Base-by-base conservation (phyloP, 768 basidiomycete species). In the Amanita pallidorosea region DNA sequence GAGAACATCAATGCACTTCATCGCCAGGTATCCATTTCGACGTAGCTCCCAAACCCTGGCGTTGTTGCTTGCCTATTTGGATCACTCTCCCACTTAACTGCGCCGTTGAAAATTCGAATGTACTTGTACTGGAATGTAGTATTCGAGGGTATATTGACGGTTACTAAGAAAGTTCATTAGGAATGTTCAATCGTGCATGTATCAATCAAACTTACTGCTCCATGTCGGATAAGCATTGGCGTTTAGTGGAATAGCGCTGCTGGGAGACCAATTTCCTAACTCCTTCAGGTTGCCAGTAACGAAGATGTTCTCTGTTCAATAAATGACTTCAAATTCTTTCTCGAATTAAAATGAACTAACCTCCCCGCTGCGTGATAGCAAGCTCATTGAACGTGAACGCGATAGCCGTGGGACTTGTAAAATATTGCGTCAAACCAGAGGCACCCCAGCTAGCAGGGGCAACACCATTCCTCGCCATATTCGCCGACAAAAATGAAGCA, bases 81-180 rank as follows among this genome's bases (percentile, higher is more conserved):
- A 60, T 81, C 83, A 4, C 67, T 62, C 65, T 86, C 82, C 86
- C 85, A 88, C 11, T 76, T 81, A 34, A 83, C 68, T 8, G 58
- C 57, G 3, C 75, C 80, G 47, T 77, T 78, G 59, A 65, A 53
- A 52, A 73, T 83, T 49, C 77, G 70, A 58, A 86, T 75, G 60
- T 83, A 88, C 65, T 88, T 88, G 72, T 88, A 88, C 62, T 85
- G 64, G 49, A 88, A 67, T 37, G 53, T 54, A 1, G 72, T 72
- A 54, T 63, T 73, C 22, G 77, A 75, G 0, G 81, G 80, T 5
- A 87, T 62, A 49, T 73, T 73, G 22, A 85, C 71, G 4, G 81
- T 82, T 49, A 79, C 83, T 85, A 58, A 25, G 29, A 43, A 18
- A 7, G 25, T 27, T 7, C 15, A 20, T 49, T 35, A n/a, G 22